Base-by-base conservation (phyloP, 805 yeast genomes). In the Metschnikowia peoriensis region DNA sequence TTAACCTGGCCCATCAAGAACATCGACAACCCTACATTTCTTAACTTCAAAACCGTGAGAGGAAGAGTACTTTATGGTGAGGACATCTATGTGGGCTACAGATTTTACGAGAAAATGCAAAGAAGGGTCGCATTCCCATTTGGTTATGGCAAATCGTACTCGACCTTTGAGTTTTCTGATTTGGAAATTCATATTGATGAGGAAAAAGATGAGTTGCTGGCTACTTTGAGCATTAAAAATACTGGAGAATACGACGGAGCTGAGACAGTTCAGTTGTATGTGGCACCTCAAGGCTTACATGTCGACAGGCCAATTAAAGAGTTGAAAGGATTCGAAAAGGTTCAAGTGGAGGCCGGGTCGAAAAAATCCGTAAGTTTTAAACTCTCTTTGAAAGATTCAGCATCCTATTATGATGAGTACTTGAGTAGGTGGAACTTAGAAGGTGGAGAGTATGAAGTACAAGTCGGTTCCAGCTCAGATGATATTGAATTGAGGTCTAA, bases 81-180 rank as follows among this genome's bases (percentile, higher is more conserved):
- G 64, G 87, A 83, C 61, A 79, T 84, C 44, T 84, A 73, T 63
- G 80, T 84, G 48, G 89, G 88, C 17, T 83, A 84, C 70, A 71
- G 82, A 53, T 81, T 68, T 69, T 85, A 81, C 65, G 88, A 84
- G 60, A 79, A 78, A 65, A 62, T 70, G 38, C 73, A 77, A 55
- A 68, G 65, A 41, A 72, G 72, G 28, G 82, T 80, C 6, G 69
- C 77, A 46, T 84, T 77, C 71, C 84, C 87, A 41, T 85, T 84
- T 65, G 88, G 88, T 5, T 74, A 66, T 59, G 88, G 88, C 45
- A 72, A 83, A 55, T 83, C 88, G 1, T 84, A 83, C 69, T 78
- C 87, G 17, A 57, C 73, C 0, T 84, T 83, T 60, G 68, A 65
- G 34, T 64, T 79, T 54, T 61, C 66, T 7, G 66, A 76, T 53